Percentiles rank a stretch among this genome's conserved stretches.
phyloP scores from a whole-genome alignment of 352 stramenopile species.

The Globisporangium nodosum region DNA sequence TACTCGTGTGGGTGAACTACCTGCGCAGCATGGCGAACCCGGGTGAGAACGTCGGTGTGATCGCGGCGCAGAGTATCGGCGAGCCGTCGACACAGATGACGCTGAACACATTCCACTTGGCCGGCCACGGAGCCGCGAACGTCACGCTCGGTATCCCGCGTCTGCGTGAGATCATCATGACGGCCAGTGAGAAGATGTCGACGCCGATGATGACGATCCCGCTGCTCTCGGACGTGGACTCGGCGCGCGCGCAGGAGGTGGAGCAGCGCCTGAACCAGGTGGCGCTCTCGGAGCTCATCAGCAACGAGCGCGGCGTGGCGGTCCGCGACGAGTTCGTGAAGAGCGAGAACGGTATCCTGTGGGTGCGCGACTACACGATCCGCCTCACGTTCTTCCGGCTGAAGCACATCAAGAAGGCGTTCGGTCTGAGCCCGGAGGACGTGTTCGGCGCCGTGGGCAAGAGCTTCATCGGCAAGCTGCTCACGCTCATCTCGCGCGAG shows the following conservation, averaged over 20 bases:
- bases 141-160: constrained; percentile 99
- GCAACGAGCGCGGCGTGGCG: constrained; percentile 87
- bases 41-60: constrained; percentile 97
- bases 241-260: constrained; percentile 59
- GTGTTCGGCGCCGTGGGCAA: constrained; percentile 87
- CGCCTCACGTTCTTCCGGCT: constrained; percentile 92
- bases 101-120: constrained; percentile 99
- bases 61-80: constrained; percentile 98
- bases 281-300: constrained; percentile 91
- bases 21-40: constrained; percentile 93
- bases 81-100: constrained; percentile 99
- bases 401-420: constrained; percentile 94
- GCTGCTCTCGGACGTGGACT: constrained; percentile 55
- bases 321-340: constrained; percentile 91
- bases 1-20: constrained; percentile 98
- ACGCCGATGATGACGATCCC: constrained; percentile 99
- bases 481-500: constrained; percentile 93
- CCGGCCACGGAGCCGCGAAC: constrained; percentile 98
- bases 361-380: constrained; percentile 97
- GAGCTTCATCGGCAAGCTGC: constrained; percentile 91
- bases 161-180: constrained; percentile 99
- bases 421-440: constrained; percentile 92
- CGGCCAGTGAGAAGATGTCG: constrained; percentile 94
- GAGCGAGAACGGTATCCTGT: constrained; percentile 87
- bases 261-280: constrained; percentile 91